phyloP scores from a whole-genome alignment of 768 basidiomycete genomes.

The Mycena haematopus region DNA sequence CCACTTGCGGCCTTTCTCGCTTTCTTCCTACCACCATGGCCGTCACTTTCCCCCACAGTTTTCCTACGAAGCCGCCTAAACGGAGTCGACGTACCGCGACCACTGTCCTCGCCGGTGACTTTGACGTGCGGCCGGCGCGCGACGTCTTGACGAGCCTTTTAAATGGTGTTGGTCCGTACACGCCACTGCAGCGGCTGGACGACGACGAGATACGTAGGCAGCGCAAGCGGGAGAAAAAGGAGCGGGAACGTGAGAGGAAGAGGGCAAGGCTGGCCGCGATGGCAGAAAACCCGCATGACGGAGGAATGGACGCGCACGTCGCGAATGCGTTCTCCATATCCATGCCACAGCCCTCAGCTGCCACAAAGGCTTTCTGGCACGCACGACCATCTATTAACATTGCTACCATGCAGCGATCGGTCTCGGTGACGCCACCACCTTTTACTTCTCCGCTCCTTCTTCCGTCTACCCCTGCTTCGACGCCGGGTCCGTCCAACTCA shows the following conservation, averaged over 20 bases:
- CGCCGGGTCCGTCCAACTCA: slow-evolving; percentile 78
- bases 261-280: slow-evolving; percentile 43
- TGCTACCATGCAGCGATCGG: slow-evolving; percentile 69
- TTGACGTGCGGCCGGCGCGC: slow-evolving; percentile 69
- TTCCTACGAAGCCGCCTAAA: slow-evolving; percentile 43
- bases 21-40: slow-evolving; percentile 41
- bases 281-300: slow-evolving; percentile 41
- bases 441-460: slow-evolving; percentile 43
- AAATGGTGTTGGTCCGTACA: slow-evolving; percentile 75
- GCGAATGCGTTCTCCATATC: slow-evolving; percentile 39
- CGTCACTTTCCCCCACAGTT: slow-evolving; percentile 38
- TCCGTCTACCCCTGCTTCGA: slow-evolving; percentile 70
- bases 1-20: slow-evolving; percentile 48
- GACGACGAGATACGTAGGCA: slow-evolving; percentile 62
- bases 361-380: slow-evolving; percentile 66
- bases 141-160: slow-evolving; percentile 82
- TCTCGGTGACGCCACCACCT: slow-evolving; percentile 79
- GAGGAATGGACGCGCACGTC: slow-evolving; percentile 35
- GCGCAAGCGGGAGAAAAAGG: slow-evolving; percentile 61
- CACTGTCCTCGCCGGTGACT: slow-evolving; percentile 74
- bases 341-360: slow-evolving; percentile 34
- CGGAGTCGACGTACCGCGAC: slow-evolving; percentile 71
- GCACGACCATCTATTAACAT: slow-evolving; percentile 78
- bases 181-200: slow-evolving; percentile 56
- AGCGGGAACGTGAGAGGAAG: slow-evolving; percentile 58